A percentile compares a stretch with the other conserved stretches of the same genome.
phyloP scores from a whole-genome alignment of 2,329 filamentous ascomycete genomes.

The Zymoseptoria tritici region DNA sequence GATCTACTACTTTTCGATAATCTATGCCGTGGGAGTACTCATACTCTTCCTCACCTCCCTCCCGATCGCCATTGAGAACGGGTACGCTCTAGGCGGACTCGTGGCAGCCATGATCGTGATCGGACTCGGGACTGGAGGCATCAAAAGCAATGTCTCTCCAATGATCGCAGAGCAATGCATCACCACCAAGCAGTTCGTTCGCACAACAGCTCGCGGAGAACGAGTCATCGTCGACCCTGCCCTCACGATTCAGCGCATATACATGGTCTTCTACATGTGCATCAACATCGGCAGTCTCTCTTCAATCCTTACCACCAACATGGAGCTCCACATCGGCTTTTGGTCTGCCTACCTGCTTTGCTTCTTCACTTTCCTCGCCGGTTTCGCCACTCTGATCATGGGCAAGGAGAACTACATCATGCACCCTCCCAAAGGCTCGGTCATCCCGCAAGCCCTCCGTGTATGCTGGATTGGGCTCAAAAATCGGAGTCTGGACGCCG shows the following conservation, averaged over 20 bases:
- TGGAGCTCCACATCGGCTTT: slow-evolving; percentile 60
- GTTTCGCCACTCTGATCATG: slow-evolving; percentile 46
- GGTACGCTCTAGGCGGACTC: slow-evolving; percentile 55
- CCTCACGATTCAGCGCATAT: slow-evolving; percentile 33
- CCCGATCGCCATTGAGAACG: slow-evolving; percentile 53
- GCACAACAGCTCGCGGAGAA: slow-evolving; percentile 34
- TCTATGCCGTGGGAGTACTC: slow-evolving; percentile 58
- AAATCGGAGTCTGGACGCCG: slow-evolving; percentile 41
- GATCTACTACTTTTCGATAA: slow-evolving; percentile 57
- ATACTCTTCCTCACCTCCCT: slow-evolving; percentile 59
- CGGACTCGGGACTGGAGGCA: slow-evolving; percentile 66
- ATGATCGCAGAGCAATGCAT: slow-evolving; percentile 42
- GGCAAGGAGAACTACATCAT: slow-evolving; percentile 45
- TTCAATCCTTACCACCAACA: slow-evolving; percentile 39
- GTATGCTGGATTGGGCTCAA: slow-evolving; percentile 51
- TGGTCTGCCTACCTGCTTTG: slow-evolving; percentile 56
- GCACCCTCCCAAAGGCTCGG: slow-evolving; percentile 62
- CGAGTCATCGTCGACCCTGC: slow-evolving; percentile 40
- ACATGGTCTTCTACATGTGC: slow-evolving; percentile 34
- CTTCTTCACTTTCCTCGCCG: slow-evolving; percentile 55
- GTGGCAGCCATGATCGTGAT: slow-evolving; percentile 57
- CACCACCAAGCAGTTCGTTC: slow-evolving; percentile 30
- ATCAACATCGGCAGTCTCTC: slow-evolving; percentile 65
- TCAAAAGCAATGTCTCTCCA: slow-evolving; percentile 65
- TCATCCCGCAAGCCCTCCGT: slow-evolving; percentile 53